Evolutionary conservation across 805 yeast species (phyloP).

Genomic region (Cyberlindnera mycetangii): DNA sequence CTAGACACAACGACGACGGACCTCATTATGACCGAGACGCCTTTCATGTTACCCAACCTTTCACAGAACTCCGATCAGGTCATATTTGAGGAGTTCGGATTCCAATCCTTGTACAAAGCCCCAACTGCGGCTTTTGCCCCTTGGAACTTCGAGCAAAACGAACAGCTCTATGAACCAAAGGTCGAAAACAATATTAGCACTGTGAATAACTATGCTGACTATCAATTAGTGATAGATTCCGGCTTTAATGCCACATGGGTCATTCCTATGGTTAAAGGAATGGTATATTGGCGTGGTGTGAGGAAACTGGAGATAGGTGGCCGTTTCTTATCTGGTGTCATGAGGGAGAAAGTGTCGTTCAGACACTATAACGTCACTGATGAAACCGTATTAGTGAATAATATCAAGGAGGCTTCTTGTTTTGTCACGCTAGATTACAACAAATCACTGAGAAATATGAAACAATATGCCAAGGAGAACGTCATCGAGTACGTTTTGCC

Average conservation of each 20-base stretch:
- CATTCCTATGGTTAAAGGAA: slow-evolving; percentile 78
- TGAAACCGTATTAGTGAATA: slow-evolving; percentile 80
- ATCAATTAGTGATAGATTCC: slow-evolving; percentile 77
- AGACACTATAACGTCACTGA: slow-evolving; percentile 92
- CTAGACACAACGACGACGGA: slow-evolving; percentile 49
- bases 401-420: slow-evolving; percentile 77
- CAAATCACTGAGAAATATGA: slow-evolving; percentile 41
- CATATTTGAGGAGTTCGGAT: slow-evolving; percentile 90
- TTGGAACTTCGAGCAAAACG: slow-evolving; percentile 43
- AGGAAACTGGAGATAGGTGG: slow-evolving; percentile 86
- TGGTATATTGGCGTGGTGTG: slow-evolving; percentile 73
- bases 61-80: slow-evolving; percentile 88
- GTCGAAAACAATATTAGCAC: slow-evolving; percentile 18
- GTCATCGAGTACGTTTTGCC: slow-evolving; percentile 79
- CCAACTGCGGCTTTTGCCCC: slow-evolving; percentile 61
- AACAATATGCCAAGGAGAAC: slow-evolving; percentile 24
- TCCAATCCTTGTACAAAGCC: slow-evolving; percentile 65
- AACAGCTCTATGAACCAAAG: slow-evolving; percentile 28
- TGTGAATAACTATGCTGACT: slow-evolving; percentile 45
- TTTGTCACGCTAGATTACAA: slow-evolving; percentile 63
- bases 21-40: slow-evolving; percentile 74
- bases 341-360: slow-evolving; percentile 82
- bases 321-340: slow-evolving; percentile 71
- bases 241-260: slow-evolving; percentile 89
- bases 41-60: slow-evolving; percentile 76